Evolutionary conservation across 306 rosid species (phyloP), one percentile per base, ranked within the genome.

Genomic region (Hylodesmum podocarpum): DNA sequence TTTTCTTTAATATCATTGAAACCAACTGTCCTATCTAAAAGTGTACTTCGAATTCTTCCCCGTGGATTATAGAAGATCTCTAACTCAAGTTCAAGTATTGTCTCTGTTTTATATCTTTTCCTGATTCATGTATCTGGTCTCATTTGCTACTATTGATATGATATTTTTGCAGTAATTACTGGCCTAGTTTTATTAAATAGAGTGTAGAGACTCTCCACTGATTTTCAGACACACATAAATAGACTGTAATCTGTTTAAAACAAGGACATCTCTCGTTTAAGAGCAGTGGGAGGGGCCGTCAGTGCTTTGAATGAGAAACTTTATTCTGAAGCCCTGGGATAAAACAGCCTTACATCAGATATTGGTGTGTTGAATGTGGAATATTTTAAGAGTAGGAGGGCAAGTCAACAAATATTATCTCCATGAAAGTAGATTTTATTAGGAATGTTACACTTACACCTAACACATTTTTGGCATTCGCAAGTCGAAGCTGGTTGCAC

Each of bases 1-100:
- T 63, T 79, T 72, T 61, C 59, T 27, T 57, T 57, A 2, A 19
- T 77, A 22, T 43, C 76, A 41, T 50, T 67, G 80, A 43, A 78
- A 51, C 19, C 51, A 6, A 67, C 16, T 70, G 24, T 44, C 10
- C 6, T 37, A 50, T 40, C 10, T 34, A 16, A 24, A 51, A 25
- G 36, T 49, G n/a, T 27, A 39, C 67, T 25, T 46, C 46, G 66
- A 29, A 51, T 40, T 47, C 15, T 61, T 55, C 3, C 14, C 58
- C 14, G 24, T 31, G 27, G 53, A 55, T 69, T 13, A 34, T 15
- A 58, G 28, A 58, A 14, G 43, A 34, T 31, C 40, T 13, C 62
- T 22, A 4, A 47, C 12, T 44, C 22, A 21, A 47, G 57, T 73
- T 57, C 68, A 40, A 57, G 65, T 24, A 33, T 51, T 47, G 22